Conservation (phyloP, 768 basidiomycete genomes). For the Tulasnella calospora region DNA sequence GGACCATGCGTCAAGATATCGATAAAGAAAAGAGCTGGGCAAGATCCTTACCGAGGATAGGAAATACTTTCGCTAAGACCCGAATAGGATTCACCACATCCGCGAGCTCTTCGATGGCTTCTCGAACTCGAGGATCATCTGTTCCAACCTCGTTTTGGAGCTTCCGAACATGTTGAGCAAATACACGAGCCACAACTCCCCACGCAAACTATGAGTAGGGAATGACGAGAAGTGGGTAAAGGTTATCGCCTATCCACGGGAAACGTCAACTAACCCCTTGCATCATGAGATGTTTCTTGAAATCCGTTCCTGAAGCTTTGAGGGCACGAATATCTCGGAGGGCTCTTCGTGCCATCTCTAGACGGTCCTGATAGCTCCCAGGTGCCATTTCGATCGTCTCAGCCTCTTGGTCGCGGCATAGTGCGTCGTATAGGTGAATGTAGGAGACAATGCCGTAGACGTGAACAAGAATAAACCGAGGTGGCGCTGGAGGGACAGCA, state of each 20-base stretch:
- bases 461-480: conserved; percentile 18
- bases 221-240: not conserved
- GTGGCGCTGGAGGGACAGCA: not conserved
- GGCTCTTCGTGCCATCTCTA: conserved; percentile 14
- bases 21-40: not conserved
- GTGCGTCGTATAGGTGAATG: conserved; percentile 21
- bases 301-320: not conserved
- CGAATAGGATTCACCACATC: conserved; percentile 16
- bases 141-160: not conserved
- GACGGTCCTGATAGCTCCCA: conserved; percentile 13
- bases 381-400: conserved; percentile 8
- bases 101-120: conserved; percentile 16
- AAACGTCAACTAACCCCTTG: conserved; percentile 18
- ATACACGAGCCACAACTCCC: conserved; percentile 24
- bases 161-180: conserved; percentile 22
- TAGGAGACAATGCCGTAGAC: conserved; percentile 17
- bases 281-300: conserved; percentile 23
- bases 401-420: conserved; percentile 7
- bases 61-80: conserved; percentile 6
- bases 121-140: conserved; percentile 12
- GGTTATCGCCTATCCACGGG: not conserved
- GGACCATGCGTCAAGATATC: not conserved
- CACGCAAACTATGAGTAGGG: conserved; percentile 15
- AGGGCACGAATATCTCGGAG: conserved; percentile 20
- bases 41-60: conserved; percentile 18